Base-by-base conservation (phyloP, 306 rosid species). In the Fragaria nilgerrensis region DNA sequence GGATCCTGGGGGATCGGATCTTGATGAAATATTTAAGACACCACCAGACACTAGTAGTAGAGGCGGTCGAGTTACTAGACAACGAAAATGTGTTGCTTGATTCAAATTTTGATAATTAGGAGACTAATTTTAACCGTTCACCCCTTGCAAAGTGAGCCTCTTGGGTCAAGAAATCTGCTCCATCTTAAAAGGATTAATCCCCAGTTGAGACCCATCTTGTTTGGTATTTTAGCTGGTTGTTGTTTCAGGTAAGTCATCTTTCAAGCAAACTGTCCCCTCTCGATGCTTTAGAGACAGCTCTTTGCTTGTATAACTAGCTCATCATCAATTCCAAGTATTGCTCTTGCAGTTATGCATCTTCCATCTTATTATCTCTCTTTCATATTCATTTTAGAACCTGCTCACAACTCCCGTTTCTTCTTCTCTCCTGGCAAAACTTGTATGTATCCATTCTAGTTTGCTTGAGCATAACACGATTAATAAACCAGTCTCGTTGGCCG, bases 1-100 rank as follows among this genome's bases (percentile, higher is more conserved):
- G 19, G 91, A 84, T 75, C 34, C 74, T n/a, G 61, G 61, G 77
- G 84, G 72, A 78, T 73, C 85, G 16, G 78, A 76, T 86, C 39
- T 76, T 70, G 79, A 62, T 66, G 64, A 17, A 29, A 79, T 55
- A 41, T 53, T 36, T 29, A 76, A 45, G 79, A 53, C 75, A 71
- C 75, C 75, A 70, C 61, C 83, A 41, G 75, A 41, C 74, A 66
- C 79, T 73, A 63, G 49, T 39, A 77, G 77, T 77, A 76, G 64
- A 47, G 81, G 80, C 48, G 80, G 75, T 71, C 83, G 80, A 79
- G 76, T 22, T 64, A 90, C 88, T 68, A 82, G 87, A 87, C 84
- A 77, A 74, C 81, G 86, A 79, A 87, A 78, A 78, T 90, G 67
- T 11, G 68, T 74, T 82, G 9, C 69, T 79, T 86, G 86, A 64